Conservation (phyloP, 257 asterid genomes). For the Nicotiana benthamiana region DNA sequence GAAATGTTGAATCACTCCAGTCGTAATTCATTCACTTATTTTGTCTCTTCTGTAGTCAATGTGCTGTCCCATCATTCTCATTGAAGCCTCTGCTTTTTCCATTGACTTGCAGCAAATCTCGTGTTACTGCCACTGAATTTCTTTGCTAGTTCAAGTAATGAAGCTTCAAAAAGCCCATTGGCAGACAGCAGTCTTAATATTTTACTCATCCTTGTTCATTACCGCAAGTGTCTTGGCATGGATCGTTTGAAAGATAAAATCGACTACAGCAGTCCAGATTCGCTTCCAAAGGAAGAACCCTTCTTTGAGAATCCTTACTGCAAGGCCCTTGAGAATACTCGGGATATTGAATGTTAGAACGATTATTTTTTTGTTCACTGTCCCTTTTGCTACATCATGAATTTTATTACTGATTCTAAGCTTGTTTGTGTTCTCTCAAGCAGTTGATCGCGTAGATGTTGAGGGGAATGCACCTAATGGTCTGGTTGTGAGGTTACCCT, state of each 20-base stretch:
- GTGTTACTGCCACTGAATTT: slow-evolving; percentile 69
- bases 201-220: slow-evolving; percentile 68
- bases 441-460: slow-evolving; percentile 82
- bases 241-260: slow-evolving; percentile 51
- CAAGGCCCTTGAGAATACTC: slow-evolving; percentile 78
- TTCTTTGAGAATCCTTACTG: slow-evolving; percentile 78
- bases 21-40: not conserved
- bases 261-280: slow-evolving; percentile 36
- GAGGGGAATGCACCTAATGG: slow-evolving; percentile 71
- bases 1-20: slow-evolving; percentile 5
- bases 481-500: slow-evolving; percentile 68
- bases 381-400: slow-evolving; percentile 12
- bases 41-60: not conserved
- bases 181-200: slow-evolving; percentile 81
- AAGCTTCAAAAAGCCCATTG: slow-evolving; percentile 60
- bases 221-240: slow-evolving; percentile 51
- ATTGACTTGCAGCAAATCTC: slow-evolving; percentile 70
- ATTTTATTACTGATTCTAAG: slow-evolving; percentile 13
- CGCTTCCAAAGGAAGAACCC: slow-evolving; percentile 52
- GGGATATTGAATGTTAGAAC: slow-evolving; percentile 75
- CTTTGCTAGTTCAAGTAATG: slow-evolving; percentile 73
- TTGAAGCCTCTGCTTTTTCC: slow-evolving; percentile 12
- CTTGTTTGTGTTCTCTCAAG: slow-evolving; percentile 21
- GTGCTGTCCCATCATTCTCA: slow-evolving; percentile 14
- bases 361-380: slow-evolving; percentile 6